Evolutionary conservation across 352 stramenopile species (phyloP), one percentile per base, ranked within the genome.

Genomic region (Globisporangium lucens): DNA sequence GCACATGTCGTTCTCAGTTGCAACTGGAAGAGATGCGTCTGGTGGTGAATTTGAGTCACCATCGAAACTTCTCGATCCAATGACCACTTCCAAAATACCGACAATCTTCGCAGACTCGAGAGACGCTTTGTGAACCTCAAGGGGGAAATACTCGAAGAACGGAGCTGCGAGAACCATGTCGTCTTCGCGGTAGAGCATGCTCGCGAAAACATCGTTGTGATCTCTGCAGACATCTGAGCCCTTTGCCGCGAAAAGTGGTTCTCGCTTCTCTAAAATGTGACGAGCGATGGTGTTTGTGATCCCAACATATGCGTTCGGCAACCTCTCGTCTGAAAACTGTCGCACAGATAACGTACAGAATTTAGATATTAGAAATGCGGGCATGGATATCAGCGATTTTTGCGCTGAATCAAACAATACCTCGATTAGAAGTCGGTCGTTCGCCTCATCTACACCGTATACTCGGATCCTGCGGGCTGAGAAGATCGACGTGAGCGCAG

Each of bases 51-150:
- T n/a, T 22, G 43, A 5, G 51, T 65, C 53, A 58, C 68, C 66
- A 1, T 74, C 33, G 43, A 33, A 27, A 7, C 67, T 51, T n/a
- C 52, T 68, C 0, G 65, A 47, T 24, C 77, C 55, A 52, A 90
- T 80, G 5, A 91, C 70, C 47, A 94, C 56, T 65, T 94, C 86
- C 36, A 94, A 65, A 10, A 90, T 73, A 3, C 84, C 86, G 4
- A 90, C 74, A 29, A 92, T 78, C 49, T 76, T 72, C 4, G 69
- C 58, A 8, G 71, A 56, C 4, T 76, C 76, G 4, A 30, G 66
- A 22, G 55, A 73, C 38, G 30, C 66, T 38, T 10, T 71, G 35
- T 62, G 77, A 41, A 66, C 75, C 59, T 55, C 69, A 33, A 63
- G 70, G 22, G 62, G 82, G 67, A 71, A 76, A 68, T 70, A 87